phyloP scores from a whole-genome alignment of 2,329 filamentous ascomycete species.

The Monilinia polystroma region DNA sequence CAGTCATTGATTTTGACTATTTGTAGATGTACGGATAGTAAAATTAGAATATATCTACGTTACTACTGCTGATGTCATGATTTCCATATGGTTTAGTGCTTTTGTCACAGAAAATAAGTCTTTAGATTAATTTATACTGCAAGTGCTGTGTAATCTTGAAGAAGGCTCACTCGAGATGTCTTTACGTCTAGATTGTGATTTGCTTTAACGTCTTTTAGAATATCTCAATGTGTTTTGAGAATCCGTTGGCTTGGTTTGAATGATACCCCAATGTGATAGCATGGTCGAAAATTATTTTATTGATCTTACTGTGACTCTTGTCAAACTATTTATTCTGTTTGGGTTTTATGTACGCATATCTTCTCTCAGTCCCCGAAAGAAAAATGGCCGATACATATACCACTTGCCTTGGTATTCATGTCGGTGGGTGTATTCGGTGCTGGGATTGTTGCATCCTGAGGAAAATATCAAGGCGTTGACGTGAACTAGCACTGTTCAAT shows the following conservation, averaged over 20 bases:
- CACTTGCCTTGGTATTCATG: background rate
- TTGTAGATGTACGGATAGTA: slow-evolving; percentile 20
- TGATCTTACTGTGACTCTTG: background rate
- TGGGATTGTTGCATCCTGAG: background rate
- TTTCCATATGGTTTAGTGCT: background rate
- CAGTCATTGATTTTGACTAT: slow-evolving; percentile 10
- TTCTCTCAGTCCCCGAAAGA: background rate
- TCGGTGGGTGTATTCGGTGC: background rate
- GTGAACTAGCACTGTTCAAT: background rate
- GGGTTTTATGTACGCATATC: background rate
- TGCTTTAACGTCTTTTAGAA: background rate
- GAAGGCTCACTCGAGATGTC: no score
- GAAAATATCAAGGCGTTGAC: background rate
- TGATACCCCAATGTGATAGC: background rate
- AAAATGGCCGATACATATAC: background rate
- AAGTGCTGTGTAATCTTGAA: background rate
- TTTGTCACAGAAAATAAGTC: background rate
- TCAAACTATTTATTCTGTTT: background rate
- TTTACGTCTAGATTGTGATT: no score
- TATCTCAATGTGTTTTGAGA: no score
- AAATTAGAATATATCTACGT: slow-evolving; percentile 20
- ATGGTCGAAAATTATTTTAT: background rate
- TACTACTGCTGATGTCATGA: background rate
- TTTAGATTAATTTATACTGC: background rate
- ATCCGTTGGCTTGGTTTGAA: no score